Base-by-base conservation (phyloP, 2,329 filamentous ascomycete species). In the Colletotrichum tofieldiae region DNA sequence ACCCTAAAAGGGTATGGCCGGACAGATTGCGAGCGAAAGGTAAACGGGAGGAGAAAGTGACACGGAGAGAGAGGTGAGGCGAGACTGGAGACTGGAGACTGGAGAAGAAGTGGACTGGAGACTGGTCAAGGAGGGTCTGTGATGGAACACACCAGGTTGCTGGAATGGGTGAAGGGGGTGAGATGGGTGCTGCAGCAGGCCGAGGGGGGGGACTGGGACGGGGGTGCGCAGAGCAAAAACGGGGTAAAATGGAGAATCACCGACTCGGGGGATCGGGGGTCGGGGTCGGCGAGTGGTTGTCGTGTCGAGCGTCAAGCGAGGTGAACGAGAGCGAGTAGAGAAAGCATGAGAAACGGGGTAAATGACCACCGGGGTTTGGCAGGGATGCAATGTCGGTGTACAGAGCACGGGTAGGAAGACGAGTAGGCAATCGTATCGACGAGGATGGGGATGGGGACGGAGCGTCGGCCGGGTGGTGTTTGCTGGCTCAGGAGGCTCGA, bases 141-240 rank as follows among this genome's bases (percentile, higher is more conserved):
- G 69, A 72, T 68, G 69, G 69, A 47, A 63, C 69, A 63, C 56
- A 59, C 69, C 69, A 69, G 65, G 65, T 59, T 58, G 55, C 58
- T 72, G 65, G 58, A 63, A 68, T 67, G 64, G 65, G 37, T 52
- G 43, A 64, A 32, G 45, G 51, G 23, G 59, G 29, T 37, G 35
- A 8, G 16, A 32, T 32, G 29, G 29, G 29, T 32, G 29, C 29
- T 32, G 29, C 29, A 32, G 29, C 29, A 32, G 29, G 29, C 29
- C 29, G 29, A 20, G 41, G 32, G 26, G 59, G 32, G 54, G 23
- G 23, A 55, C 47, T 61, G 49, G 51, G 56, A 47, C 29, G 51
- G 54, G 67, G 14, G 51, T 60, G 67, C 20, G 32, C 52, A 65
- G 43, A 71, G 41, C 59, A 58, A 64, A 72, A 69, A 72, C 45